Base-by-base conservation (phyloP, 805 yeast genomes). In the Ogataea nonfermentans region DNA sequence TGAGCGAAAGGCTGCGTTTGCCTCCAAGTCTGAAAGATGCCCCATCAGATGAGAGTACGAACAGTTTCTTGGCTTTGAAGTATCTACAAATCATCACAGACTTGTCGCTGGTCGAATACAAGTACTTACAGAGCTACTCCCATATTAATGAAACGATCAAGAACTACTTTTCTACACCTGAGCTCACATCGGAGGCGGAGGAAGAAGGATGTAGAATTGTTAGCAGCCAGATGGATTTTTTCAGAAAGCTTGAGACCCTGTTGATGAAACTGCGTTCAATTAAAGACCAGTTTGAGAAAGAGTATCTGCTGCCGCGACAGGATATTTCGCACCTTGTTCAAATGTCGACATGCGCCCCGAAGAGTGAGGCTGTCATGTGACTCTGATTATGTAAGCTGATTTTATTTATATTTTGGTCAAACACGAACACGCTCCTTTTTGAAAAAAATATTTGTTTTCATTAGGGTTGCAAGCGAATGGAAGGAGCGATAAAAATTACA, bases 31-130 rank as follows among this genome's bases (percentile, higher is more conserved):
- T 37, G 16, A 16, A 26, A n/a, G n/a, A 9, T 9, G 24, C 15
- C 12, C 22, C 37, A 7, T 23, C 27, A 9, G 32, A 31, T 19
- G 28, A 34, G 25, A 10, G 33, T 36, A 40, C 40, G 13, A 40
- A 36, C 4, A 32, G 33, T 14, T 51, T 56, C 34, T 19, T 57
- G 24, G 44, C 51, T 0, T 23, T 58, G 16, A 58, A 59, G 41
- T 57, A 56, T 31, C 32, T 51, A 3, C 59, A 57, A 33, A 29
- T 57, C 7, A 29, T 47, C 6, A 40, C 56, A 4, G 65, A 61
- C 37, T 15, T 56, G 6, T 49, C 59, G 14, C 36, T 57, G 23
- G 42, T 57, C 5, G 55, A 55, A 35, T 61, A 52, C 41, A 52
- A 60, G 31, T 58, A 56, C 24, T n/a, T 56, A 9, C 52, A 58